These are phyloP conservation scores for Glaciozyma antarctica DNA, from an alignment of 768 basidiomycete genomes.

Conservation along the genomic window DNA sequence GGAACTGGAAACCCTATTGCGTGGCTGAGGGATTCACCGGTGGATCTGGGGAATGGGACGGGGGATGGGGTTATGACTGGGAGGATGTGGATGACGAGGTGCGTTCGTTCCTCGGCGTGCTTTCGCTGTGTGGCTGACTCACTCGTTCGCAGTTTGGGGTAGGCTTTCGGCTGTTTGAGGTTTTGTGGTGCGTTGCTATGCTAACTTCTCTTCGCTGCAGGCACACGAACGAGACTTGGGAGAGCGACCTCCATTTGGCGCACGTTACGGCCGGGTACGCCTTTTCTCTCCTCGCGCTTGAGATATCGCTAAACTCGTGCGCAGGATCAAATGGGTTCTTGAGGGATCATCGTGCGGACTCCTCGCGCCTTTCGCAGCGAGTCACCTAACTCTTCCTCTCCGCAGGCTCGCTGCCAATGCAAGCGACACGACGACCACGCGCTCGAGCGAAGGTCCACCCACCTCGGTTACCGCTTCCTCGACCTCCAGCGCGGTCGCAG, in stretches of 20 bases:
- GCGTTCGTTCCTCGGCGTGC: background rate
- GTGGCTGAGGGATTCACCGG: constrained; percentile 17
- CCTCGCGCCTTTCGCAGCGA: background rate
- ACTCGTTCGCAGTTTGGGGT: background rate
- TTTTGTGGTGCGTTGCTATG: no score
- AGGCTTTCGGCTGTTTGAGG: no score
- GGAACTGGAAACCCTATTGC: constrained; percentile 22
- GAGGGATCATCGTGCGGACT: background rate
- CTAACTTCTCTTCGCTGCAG: background rate
- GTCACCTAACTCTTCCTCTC: no score
- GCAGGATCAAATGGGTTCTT: background rate
- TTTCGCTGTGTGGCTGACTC: no score
- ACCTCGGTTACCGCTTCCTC: no score
- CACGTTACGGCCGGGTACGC: constrained; percentile 22
- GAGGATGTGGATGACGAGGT: constrained; percentile 9
- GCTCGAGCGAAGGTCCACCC: no score
- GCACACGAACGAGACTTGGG: constrained; percentile 18
- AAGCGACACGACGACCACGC: no score
- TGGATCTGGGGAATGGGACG: constrained; percentile 27
- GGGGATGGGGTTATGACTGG: constrained; percentile 12
- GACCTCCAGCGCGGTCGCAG: no score
- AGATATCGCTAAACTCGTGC: background rate
- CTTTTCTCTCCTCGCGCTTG: background rate
- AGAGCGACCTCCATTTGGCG: constrained; percentile 1
- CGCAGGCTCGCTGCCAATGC: no score